phyloP scores from a whole-genome alignment of 768 basidiomycete genomes.

The Rhodocollybia butyracea region DNA sequence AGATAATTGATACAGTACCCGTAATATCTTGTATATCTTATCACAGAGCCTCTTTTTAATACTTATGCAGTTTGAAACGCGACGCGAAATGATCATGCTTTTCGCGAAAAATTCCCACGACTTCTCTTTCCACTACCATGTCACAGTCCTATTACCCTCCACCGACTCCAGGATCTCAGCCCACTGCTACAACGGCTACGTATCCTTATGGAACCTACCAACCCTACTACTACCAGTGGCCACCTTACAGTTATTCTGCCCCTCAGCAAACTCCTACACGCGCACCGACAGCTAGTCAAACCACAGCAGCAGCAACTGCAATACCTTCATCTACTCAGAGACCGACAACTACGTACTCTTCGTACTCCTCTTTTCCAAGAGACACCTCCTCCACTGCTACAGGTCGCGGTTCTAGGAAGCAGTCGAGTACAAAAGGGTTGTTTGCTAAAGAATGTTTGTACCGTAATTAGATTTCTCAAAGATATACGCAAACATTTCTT shows the following conservation, averaged over 20 bases:
- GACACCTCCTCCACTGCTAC: constrained; percentile 36
- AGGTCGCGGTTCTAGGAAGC: constrained; percentile 54
- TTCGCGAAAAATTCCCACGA: too few relatives aligned
- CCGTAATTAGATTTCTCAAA: constrained; percentile 8
- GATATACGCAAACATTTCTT: not conserved
- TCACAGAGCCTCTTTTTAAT: too few relatives aligned
- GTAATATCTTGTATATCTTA: too few relatives aligned
- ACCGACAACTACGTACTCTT: constrained; percentile 50
- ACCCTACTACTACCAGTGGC: constrained; percentile 54
- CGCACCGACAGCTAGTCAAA: constrained; percentile 25
- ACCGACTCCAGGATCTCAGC: constrained; percentile 6
- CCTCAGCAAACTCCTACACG: constrained; percentile 27
- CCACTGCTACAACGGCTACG: constrained; percentile 41
- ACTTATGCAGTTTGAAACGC: too few relatives aligned
- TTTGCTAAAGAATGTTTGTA: constrained; percentile 80
- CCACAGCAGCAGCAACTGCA: constrained; percentile 25
- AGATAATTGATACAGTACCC: too few relatives aligned
- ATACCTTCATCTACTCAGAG: constrained; percentile 26
- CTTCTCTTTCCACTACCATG: constrained; percentile 1
- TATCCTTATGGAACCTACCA: constrained; percentile 68
- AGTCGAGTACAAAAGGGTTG: constrained; percentile 67
- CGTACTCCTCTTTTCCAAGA: constrained; percentile 59
- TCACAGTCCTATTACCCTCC: constrained; percentile 13
- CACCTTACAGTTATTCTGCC: constrained; percentile 64
- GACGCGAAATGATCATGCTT: too few relatives aligned